Evolutionary conservation across 352 stramenopile genomes (phyloP), one percentile per base, ranked within the genome.

Genomic region (Pelagophyceae sp.): DNA sequence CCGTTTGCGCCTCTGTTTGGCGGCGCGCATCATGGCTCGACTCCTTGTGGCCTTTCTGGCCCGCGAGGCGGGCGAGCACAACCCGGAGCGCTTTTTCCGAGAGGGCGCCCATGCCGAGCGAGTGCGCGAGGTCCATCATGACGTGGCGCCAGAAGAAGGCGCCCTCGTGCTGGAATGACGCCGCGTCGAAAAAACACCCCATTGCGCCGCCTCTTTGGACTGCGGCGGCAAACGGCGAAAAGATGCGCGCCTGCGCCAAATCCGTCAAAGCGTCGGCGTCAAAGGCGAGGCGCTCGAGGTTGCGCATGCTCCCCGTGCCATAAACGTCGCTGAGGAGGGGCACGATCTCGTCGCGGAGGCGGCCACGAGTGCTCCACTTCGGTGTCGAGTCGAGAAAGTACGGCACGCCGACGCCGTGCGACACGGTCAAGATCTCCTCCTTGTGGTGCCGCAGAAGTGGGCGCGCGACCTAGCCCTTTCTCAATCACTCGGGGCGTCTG

Each of bases 321-420:
- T 98, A 99, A 78, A 98, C 93, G 75, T 98, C 93, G 31, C 92
- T 81, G 35, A 98, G 82, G 58, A 98, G 83, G 17, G 95, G 95
- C 72, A 98, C 82, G 15, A 98, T 83, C 78, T 95, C 88, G 78
- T 95, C 96, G 54, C 95, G 89, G 45, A 98, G 82, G 82, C 98
- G 98, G 63, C 95, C 95, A 78, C 96, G 87, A 37, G 94, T 98
- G 51, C 91, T 97, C 95, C 95, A 99, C 78, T 89, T 86, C 5
- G 94, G 93, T 35, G 94, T 98, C 61, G 94, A 97, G 87, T 98
- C 94, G 82, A 98, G 98, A 80, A 97, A 97, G 78, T 98, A 98
- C 5, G 95, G 94, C 70, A 99, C 89, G 76, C 94, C 93, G 83
- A 94, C 98, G 17, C 80, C 87, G 79, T 98, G 93, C 37, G 94